Evolutionary conservation across 2,329 filamentous ascomycete genomes (phyloP), one percentile per base, ranked within the genome.

Genomic region (Alternaria incomplexa): DNA sequence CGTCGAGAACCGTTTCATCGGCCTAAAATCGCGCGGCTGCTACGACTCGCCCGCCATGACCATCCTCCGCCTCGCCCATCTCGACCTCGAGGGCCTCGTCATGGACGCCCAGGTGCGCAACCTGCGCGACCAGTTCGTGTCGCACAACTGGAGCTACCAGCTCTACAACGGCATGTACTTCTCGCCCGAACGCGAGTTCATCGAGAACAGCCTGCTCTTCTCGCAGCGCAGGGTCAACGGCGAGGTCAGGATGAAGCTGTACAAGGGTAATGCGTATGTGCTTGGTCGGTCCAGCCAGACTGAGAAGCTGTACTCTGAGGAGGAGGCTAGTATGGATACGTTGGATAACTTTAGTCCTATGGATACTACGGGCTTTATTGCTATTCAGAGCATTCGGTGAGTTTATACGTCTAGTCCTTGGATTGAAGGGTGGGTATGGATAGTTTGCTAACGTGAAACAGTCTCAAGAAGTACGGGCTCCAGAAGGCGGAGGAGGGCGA

Each of bases 1-100:
- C 76, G 91, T 94, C 64, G 91, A 93, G 79, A 91, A 92, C 83
- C 87, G 92, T 57, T 92, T 91, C 84, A 91, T 92, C 76, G 92
- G 91, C 67, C 85, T 94, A 73, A 94, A 94, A 85, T 90, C 87
- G 70, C 88, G 92, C 74, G 92, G 92, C 73, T 94, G 91, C 76
- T 94, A 94, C 84, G 92, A 94, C 65, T 81, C 81, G 45, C 80
- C 75, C 50, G 78, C 76, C 71, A 79, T 81, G 74, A 81, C 77
- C 28, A 77, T 81, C 64, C 85, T 88, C 46, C 84, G 87, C 59
- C 78, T 82, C 54, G 87, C 87, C 3, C 87, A 89, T 79, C 77
- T 89, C 67, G 88, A 90, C 74, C 81, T 89, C 55, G 87, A 90
- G 76, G 89, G 89, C 76, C 85, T 92, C 45, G 88, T 89, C 62